Conservation (phyloP, 2,329 filamentous ascomycete species). For the Colletotrichum sp. region DNA sequence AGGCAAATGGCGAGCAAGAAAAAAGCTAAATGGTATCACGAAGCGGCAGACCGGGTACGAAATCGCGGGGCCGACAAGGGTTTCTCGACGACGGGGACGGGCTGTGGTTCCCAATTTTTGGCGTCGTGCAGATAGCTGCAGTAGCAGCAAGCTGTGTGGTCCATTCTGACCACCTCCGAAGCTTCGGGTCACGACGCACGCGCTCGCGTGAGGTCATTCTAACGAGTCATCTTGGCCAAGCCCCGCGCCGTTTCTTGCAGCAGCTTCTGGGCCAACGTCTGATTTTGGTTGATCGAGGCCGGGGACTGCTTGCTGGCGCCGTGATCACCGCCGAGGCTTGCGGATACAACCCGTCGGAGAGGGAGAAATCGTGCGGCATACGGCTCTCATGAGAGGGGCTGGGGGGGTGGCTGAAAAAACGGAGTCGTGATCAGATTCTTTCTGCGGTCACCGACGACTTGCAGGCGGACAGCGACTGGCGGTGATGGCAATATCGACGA, state of each 20-base stretch:
- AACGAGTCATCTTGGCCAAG: conserved; percentile 7
- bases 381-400: not conserved
- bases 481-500: not conserved
- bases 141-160: not conserved
- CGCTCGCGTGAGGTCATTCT: conserved; percentile 14
- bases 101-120: not conserved
- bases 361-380: not conserved
- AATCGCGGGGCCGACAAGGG: conserved; percentile 20
- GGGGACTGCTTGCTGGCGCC: conserved; percentile 7
- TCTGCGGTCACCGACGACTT: conserved; percentile 17
- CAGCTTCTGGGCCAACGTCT: not conserved
- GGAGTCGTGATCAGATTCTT: conserved; percentile 19
- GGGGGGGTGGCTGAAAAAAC: conserved; percentile 17
- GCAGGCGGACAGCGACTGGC: conserved; percentile 8
- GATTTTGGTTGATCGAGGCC: not conserved
- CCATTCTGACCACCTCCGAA: conserved; percentile 10
- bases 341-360: not conserved
- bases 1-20: conserved; percentile 6
- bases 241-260: not conserved
- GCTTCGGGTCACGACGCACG: conserved; percentile 1
- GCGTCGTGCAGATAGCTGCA: conserved; percentile 9
- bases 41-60: conserved; percentile 8
- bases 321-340: conserved; percentile 11
- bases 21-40: conserved; percentile 4
- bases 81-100: not conserved